Evolutionary conservation across 108 stramenopile genomes (phyloP).

Genomic region (Stephanodiscus minutulus): DNA sequence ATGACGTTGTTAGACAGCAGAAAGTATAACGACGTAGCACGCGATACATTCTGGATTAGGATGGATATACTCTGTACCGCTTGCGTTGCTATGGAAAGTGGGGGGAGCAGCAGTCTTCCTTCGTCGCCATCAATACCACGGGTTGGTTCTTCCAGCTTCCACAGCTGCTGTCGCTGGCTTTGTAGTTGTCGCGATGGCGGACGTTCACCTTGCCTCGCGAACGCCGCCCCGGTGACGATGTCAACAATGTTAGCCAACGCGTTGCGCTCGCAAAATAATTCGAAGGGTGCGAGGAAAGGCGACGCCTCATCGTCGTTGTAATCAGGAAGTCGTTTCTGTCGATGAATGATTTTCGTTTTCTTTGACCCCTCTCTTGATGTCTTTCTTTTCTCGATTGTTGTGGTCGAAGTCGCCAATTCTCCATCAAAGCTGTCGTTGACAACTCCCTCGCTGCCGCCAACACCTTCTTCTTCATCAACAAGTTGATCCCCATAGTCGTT

Average conservation of each 20-base stretch:
- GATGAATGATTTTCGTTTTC: slow-evolving; percentile 20
- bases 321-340: neutral
- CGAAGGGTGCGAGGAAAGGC: slow-evolving; percentile 70
- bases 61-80: slow-evolving; percentile 85
- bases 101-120: slow-evolving; percentile 52
- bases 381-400: slow-evolving; percentile 16
- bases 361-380: slow-evolving; percentile 1
- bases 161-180: neutral
- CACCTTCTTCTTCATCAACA: neutral
- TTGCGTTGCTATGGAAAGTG: slow-evolving; percentile 77
- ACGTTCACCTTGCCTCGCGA: slow-evolving; percentile 18
- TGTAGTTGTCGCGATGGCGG: slow-evolving; percentile 1
- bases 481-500: neutral
- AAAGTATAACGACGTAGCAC: slow-evolving; percentile 80
- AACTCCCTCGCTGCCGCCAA: neutral
- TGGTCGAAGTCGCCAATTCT: slow-evolving; percentile 2
- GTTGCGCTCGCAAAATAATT: slow-evolving; percentile 79
- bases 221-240: slow-evolving; percentile 65
- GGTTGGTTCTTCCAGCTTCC: neutral
- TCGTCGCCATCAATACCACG: neutral
- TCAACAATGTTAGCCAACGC: slow-evolving; percentile 64
- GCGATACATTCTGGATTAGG: slow-evolving; percentile 85
- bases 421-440: slow-evolving; percentile 7
- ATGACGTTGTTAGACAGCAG: slow-evolving; percentile 81
- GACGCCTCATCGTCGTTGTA: slow-evolving; percentile 27